Percentiles rank a stretch among this genome's conserved stretches.
Conservation (phyloP, 2,329 filamentous ascomycete species). For the Mariannaea sp. region DNA sequence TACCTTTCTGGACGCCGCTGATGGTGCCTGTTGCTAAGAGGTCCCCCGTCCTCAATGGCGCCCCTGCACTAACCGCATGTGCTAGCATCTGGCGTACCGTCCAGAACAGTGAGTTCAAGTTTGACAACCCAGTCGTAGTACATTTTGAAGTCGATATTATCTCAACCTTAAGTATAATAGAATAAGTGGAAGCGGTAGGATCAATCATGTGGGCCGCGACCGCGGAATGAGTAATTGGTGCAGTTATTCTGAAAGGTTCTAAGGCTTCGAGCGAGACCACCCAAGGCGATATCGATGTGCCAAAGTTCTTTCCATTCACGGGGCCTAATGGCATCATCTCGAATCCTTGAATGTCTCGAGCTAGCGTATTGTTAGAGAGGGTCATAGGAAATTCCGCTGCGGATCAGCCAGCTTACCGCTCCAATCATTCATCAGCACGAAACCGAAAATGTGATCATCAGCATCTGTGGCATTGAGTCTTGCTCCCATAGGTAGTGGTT, state of each 20-base stretch:
- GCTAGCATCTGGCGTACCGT: too few relatives aligned
- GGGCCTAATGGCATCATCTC: conserved; percentile 67
- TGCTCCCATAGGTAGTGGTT: conserved; percentile 44
- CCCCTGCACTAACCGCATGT: too few relatives aligned
- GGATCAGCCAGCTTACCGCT: too few relatives aligned
- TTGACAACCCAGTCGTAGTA: too few relatives aligned
- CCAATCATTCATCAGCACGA: conserved; percentile 9
- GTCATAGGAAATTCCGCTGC: too few relatives aligned
- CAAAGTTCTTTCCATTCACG: conserved; percentile 64
- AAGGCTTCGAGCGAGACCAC: conserved; percentile 64
- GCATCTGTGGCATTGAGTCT: conserved; percentile 51
- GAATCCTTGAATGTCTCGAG: conserved; percentile 64
- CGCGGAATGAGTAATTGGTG: too few relatives aligned
- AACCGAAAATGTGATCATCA: conserved; percentile 45
- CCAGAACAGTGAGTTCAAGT: too few relatives aligned
- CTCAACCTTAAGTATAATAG: too few relatives aligned
- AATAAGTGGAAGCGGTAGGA: too few relatives aligned
- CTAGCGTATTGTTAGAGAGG: too few relatives aligned
- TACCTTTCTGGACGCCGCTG: conserved; percentile 40
- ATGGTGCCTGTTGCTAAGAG: conserved; percentile 50
- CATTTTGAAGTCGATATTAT: too few relatives aligned
- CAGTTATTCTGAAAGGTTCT: conserved; percentile 55
- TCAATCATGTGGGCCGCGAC: too few relatives aligned
- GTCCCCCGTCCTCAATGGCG: conserved; percentile 51
- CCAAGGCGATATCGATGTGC: conserved; percentile 65